Percentiles rank a stretch among this genome's conserved stretches.
Conservation (phyloP, 768 basidiomycete genomes). For the Fomitopsis serialis region DNA sequence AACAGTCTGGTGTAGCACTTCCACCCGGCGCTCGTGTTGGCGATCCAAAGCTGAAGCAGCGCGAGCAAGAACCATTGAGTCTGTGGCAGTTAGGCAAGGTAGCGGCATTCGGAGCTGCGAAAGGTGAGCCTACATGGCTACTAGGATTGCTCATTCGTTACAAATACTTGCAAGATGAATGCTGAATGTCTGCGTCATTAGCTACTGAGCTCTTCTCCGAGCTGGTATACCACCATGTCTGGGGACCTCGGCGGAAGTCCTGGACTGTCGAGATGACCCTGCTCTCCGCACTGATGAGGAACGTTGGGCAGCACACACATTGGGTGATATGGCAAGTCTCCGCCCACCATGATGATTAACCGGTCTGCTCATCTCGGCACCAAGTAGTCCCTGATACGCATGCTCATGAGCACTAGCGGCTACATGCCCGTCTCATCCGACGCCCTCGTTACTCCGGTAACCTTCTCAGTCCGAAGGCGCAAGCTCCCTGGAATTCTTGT, state of each 20-base stretch:
- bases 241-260: constrained; percentile 82
- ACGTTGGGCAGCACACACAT: constrained; percentile 73
- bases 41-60: constrained; percentile 52
- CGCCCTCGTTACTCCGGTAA: constrained; percentile 91
- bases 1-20: constrained; percentile 54
- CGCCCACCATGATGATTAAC: not conserved
- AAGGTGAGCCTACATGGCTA: constrained; percentile 56
- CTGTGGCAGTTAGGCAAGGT: constrained; percentile 73
- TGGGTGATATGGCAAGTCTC: constrained; percentile 72
- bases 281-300: constrained; percentile 79
- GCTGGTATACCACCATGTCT: constrained; percentile 72
- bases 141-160: no score
- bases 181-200: not conserved
- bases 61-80: constrained; percentile 48
- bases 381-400: constrained; percentile 41
- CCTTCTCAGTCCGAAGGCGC: constrained; percentile 74
- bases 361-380: no score
- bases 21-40: constrained; percentile 75
- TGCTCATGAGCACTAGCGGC: constrained; percentile 73
- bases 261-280: constrained; percentile 97
- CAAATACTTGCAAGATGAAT: no score
- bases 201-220: constrained; percentile 52
- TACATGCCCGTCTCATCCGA: constrained; percentile 86
- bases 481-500: constrained; percentile 76
- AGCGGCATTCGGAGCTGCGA: constrained; percentile 41